These are phyloP conservation scores for Hansenula lynferdii DNA, from an alignment of 1,139 yeast genomes.

Conservation along the genomic window DNA sequence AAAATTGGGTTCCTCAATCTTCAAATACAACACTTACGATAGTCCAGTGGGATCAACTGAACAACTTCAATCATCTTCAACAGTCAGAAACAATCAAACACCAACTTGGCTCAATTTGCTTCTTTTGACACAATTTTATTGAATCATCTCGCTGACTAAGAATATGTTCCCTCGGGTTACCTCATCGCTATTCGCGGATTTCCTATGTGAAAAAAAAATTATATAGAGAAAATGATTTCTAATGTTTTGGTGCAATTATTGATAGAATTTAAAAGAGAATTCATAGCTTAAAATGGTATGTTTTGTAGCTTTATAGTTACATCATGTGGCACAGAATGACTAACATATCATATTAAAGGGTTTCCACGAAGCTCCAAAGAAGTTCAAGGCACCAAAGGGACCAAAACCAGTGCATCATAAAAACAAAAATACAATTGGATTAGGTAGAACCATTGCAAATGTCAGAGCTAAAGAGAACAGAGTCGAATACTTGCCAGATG, in stretches of 20 bases:
- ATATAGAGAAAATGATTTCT: background rate
- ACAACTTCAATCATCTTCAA: background rate
- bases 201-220: background rate
- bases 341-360: conserved; percentile 26
- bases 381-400: conserved; percentile 77
- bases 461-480: conserved; percentile 66
- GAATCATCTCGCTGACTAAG: background rate
- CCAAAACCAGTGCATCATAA: conserved; percentile 86
- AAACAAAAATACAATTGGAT: conserved; percentile 77
- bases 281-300: background rate
- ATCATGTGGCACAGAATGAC: background rate
- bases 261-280: background rate
- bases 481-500: conserved; percentile 73
- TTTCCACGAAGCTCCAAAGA: conserved; percentile 41
- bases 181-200: background rate
- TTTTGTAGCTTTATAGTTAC: background rate
- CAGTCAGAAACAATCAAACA: no score
- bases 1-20: no score
- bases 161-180: background rate
- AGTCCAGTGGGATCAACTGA: background rate
- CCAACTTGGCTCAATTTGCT: background rate
- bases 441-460: conserved; percentile 81
- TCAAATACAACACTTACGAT: background rate
- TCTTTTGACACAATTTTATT: no score
- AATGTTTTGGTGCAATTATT: background rate